A percentile compares a stretch with the other conserved stretches of the same genome.
phyloP scores from a whole-genome alignment of 495 filamentous ascomycete genomes.

The Chaetomidium leptoderma region DNA sequence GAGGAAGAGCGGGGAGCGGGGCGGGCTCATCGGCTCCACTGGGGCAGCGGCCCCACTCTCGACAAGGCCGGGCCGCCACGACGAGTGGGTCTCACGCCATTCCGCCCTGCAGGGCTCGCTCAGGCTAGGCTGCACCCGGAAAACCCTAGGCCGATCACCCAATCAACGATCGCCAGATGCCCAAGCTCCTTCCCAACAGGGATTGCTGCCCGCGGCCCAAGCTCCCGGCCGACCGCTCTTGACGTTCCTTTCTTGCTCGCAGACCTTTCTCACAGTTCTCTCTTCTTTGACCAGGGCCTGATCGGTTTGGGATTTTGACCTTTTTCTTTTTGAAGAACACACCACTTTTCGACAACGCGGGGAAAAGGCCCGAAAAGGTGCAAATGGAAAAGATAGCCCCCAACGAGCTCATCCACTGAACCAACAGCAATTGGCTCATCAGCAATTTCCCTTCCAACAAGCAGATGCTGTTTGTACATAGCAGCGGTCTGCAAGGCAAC shows the following conservation, averaged over 20 bases:
- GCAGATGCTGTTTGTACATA: not conserved
- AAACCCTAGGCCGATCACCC: conserved; percentile 7
- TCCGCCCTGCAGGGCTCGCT: conserved; percentile 17
- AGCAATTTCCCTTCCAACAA: not conserved
- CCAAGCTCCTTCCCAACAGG: conserved; percentile 11
- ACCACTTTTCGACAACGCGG: not conserved
- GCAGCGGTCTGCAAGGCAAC: conserved; percentile 8
- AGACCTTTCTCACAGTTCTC: too few relatives aligned
- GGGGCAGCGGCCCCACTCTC: conserved; percentile 6
- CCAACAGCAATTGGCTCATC: not conserved
- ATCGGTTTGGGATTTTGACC: not conserved
- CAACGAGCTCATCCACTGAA: too few relatives aligned
- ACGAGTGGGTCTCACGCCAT: conserved; percentile 19
- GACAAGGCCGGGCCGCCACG: not conserved
- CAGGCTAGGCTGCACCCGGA: conserved; percentile 14
- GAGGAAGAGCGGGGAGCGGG: not conserved
- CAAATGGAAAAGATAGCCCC: not conserved
- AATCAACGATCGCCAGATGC: conserved; percentile 17
- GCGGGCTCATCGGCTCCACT: not conserved
- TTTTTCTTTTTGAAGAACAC: not conserved
- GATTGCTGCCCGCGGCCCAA: conserved; percentile 9
- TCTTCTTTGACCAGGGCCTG: not conserved
- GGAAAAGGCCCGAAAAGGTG: conserved; percentile 10
- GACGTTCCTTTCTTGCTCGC: not conserved
- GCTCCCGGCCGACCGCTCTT: not conserved